Evolutionary conservation across 805 yeast genomes (phyloP), one percentile per base, ranked within the genome.

Genomic region (Kuraishia floccosa): DNA sequence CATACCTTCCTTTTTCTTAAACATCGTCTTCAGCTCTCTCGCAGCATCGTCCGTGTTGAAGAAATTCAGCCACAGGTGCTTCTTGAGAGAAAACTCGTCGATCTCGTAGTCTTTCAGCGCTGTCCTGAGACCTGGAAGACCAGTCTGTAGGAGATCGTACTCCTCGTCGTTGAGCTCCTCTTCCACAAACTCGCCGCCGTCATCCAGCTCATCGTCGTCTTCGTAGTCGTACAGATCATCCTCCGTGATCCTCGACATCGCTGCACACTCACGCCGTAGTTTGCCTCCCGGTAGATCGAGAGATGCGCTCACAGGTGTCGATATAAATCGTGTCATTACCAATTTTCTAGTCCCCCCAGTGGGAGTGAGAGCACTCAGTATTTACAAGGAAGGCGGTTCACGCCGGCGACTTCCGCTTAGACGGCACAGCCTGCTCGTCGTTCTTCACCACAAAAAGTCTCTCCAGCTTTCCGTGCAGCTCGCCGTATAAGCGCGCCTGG

Each of bases 61-160:
- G 45, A 75, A 75, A 40, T 72, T 70, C 39, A 58, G 59, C 66
- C 76, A 77, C 8, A 80, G 55, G 0, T 72, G 55, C 39, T 73
- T 78, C 42, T 73, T 68, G 36, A 79, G 49, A 28, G 65, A 71
- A 10, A 55, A 42, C 17, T 72, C 78, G 6, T 60, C 56, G 28
- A 71, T 60, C 0, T 53, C 54, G 33, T 62, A 57, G 40, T 64
- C 67, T 6, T 54, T 53, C 22, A 68, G 39, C 31, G 48, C 41
- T 22, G 45, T 34, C 44, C 62, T 65, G 14, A 71, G 49, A 17
- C 39, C 24, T 2, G 78, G 77, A 18, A 72, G 47, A 10, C 56
- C 35, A 3, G 47, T 58, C 32, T 62, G 57, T 26, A 75, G 47
- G 28, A 58, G 56, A 29, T 47, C 56, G 31, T 59, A 63, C 14